Base-by-base conservation (phyloP, 371 early-diverging fungal species). In the Batkoa obscura region DNA sequence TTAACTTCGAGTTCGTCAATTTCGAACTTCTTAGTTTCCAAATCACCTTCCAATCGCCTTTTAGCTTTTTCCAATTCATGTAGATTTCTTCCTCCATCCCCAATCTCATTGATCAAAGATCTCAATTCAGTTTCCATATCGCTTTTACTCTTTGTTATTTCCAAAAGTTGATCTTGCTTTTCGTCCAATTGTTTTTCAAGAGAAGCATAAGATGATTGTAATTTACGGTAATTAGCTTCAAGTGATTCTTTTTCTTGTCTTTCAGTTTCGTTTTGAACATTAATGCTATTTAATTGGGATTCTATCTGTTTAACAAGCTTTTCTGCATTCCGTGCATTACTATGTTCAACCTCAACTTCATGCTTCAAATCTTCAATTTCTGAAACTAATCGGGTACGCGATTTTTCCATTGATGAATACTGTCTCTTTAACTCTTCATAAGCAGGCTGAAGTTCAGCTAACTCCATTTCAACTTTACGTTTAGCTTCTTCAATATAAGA, bases 311-410 rank as follows among this genome's bases (percentile, higher is more conserved):
- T 81, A 38, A 69, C 60, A 17, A 71, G 58, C 55, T 72, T 70
- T 52, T 81, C 82, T 1, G 80, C 76, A 17, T 71, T 73, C 1
- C 80, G 66, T 4, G 80, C 68, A 1, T 70, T 63, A 57, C 67
- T 70, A 61, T 81, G 76, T 57, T 84, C 83, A n/a, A 80, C 73
- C 59, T 87, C 86, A 35, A 74, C 62, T 62, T 84, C 83, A 50
- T 75, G 70, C 6, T 72, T 68, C 31, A 83, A 65, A 58, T 87
- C 85, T 64, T 85, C 84, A 10, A 82, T 68, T 62, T 88, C 88
- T 30, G 78, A 63, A 0, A 68, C 67, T 5, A 85, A 66, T 1
- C 82, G 70, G 0, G 64, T 52, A 55, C 76, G 79, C 6, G 79
- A 72, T 68, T 86, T 84, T 32, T 87, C 88, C 30, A 80, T 61